Base-by-base conservation (phyloP, 1,139 yeast genomes). In the Scheffersomyces segobiensis region DNA sequence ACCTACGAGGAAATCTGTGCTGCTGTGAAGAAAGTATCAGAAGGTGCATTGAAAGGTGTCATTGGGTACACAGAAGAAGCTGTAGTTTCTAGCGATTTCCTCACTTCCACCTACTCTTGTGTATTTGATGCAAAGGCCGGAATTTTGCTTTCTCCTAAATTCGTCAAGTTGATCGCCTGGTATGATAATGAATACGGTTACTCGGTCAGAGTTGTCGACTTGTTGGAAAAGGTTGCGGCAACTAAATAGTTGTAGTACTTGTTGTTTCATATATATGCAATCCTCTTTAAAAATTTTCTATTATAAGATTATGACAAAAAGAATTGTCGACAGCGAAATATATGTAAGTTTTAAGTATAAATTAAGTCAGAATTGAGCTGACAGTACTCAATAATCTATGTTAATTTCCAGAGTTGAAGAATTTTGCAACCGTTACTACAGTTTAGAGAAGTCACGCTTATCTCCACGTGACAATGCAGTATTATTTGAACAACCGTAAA, bases 81-180 rank as follows among this genome's bases (percentile, higher is more conserved):
- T 51, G 68, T 67, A 57, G 70, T 67, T 55, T 67, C 70, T 53
- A 61, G 67, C 54, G 70, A 67, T 63, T 65, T 67, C 66, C 59
- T 67, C 62, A 62, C 67, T 22, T 63, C 68, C 50, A 52, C 62
- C 32, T 62, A 56, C 63, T 67, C 70, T n/a, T 64, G 67, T 46
- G 64, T 64, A 64, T 67, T 67, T 58, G 70, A 67, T 64, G 63
- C 61, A 49, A 66, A 67, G 67, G 70, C 69, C 55, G 69, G 69
- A 61, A 67, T 67, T 64, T 66, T 67, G 67, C 65, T 67, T 65
- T 66, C 69, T 56, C 69, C 69, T 53, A 63, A 63, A 47, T 67
- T 67, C 63, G 69, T 67, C 55, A 67, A 67, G 67, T 65, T 67
- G 68, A 63, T 67, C 61, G 60, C 68, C 49, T 67, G 70, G 70